phyloP scores from a whole-genome alignment of 2,329 filamentous ascomycete genomes.

The Onygena corvina region DNA sequence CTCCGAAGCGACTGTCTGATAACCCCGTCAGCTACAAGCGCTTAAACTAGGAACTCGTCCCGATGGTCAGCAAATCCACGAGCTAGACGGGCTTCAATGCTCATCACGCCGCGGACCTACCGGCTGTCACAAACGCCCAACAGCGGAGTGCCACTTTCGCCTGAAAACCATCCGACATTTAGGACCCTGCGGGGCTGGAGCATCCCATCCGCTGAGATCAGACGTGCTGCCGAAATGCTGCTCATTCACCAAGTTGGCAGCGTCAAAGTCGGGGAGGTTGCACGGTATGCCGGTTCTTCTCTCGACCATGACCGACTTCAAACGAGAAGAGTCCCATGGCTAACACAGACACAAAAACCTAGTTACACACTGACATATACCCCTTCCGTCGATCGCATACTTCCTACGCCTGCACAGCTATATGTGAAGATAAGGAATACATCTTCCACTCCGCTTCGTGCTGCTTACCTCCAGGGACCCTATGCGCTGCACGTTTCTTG shows the following conservation, averaged over 20 bases:
- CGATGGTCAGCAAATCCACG: conserved; percentile 16
- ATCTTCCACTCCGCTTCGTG: conserved; percentile 76
- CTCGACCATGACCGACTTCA: conserved; percentile 2
- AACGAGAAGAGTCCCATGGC: background rate
- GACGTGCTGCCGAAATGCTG: conserved; percentile 50
- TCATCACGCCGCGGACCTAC: conserved; percentile 34
- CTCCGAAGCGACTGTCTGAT: no score
- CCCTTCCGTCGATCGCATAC: conserved; percentile 74
- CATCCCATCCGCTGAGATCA: conserved; percentile 17
- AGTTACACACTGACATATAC: conserved; percentile 81
- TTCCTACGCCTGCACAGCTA: conserved; percentile 69
- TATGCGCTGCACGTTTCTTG: conserved; percentile 82
- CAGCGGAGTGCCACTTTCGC: conserved; percentile 18
- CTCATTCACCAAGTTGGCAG: conserved; percentile 81
- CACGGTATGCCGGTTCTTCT: conserved; percentile 50
- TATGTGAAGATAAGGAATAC: conserved; percentile 86
- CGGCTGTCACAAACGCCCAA: conserved; percentile 30
- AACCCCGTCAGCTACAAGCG: no score
- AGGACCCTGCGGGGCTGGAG: conserved; percentile 28
- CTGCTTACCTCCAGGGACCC: conserved; percentile 90
- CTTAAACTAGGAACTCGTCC: no score
- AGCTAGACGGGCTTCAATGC: conserved; percentile 25
- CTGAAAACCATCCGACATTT: conserved; percentile 21
- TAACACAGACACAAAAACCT: conserved; percentile 4
- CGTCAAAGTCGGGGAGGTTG: conserved; percentile 87